Evolutionary conservation across 2,329 filamentous ascomycete genomes (phyloP).

Genomic region (Arthroderma uncinatum): DNA sequence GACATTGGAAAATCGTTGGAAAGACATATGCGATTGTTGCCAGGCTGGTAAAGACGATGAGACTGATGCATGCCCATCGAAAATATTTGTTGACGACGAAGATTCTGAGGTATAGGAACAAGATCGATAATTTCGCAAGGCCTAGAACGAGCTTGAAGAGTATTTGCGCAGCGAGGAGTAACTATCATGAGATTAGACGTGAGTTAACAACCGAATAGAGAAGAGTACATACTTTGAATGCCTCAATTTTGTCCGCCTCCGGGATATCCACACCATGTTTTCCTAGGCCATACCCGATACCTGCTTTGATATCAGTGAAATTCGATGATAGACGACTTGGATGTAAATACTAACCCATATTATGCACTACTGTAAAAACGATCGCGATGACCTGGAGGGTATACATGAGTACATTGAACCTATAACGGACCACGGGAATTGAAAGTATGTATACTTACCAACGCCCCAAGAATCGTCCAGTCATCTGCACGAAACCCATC

Average conservation of each 20-base stretch:
- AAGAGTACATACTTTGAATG: slow-evolving; percentile 7
- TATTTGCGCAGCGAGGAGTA: slow-evolving; percentile 6
- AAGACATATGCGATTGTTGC: slow-evolving; percentile 9
- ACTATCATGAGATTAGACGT: background rate
- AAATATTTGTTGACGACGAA: slow-evolving; percentile 10
- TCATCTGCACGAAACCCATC: slow-evolving; percentile 8
- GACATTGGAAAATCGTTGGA: slow-evolving; percentile 12
- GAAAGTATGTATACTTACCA: background rate
- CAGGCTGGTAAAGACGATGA: slow-evolving; percentile 8
- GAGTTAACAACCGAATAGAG: background rate
- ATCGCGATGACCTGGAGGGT: slow-evolving; percentile 7
- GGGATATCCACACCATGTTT: slow-evolving; percentile 6
- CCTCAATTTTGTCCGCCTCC: background rate
- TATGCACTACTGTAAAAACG: slow-evolving; percentile 3
- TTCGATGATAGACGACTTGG: background rate
- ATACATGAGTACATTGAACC: background rate
- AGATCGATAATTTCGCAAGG: slow-evolving; percentile 11
- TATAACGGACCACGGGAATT: background rate
- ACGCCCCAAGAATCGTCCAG: slow-evolving; percentile 9
- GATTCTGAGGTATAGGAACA: slow-evolving; percentile 13
- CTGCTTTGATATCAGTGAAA: background rate
- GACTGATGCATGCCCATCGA: slow-evolving; percentile 10
- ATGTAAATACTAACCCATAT: slow-evolving; percentile 5
- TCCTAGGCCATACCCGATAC: slow-evolving; percentile 9
- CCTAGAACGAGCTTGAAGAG: slow-evolving; percentile 10